A percentile compares a stretch with the other conserved stretches of the same genome.
These are phyloP conservation scores for Termitomyces sp. DNA, from an alignment of 768 basidiomycete genomes.

Conservation along the genomic window DNA sequence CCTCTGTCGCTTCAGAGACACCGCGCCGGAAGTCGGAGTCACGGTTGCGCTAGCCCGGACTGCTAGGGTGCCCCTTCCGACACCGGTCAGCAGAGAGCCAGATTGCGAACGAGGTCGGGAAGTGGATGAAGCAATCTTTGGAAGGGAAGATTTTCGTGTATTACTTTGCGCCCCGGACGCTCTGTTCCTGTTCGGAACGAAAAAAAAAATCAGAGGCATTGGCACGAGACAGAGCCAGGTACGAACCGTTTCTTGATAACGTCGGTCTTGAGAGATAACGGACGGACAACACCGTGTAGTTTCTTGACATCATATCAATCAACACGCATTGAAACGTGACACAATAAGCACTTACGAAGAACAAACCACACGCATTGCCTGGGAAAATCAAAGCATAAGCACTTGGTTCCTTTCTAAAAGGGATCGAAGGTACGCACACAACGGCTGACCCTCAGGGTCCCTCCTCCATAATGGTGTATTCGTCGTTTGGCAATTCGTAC, in stretches of 20 bases:
- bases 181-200: slow-evolving; percentile 51
- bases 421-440: slow-evolving; percentile 50
- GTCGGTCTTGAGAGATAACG: slow-evolving; percentile 92
- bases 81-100: slow-evolving; percentile 44
- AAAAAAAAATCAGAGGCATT: slow-evolving; percentile 1
- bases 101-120: slow-evolving; percentile 73
- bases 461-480: slow-evolving; percentile 92
- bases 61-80: slow-evolving; percentile 21
- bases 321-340: slow-evolving; percentile 6
- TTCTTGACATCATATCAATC: slow-evolving; percentile 46
- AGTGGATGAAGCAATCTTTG: slow-evolving; percentile 72
- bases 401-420: background rate
- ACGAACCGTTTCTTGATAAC: slow-evolving; percentile 92
- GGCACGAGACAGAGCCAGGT: slow-evolving; percentile 3
- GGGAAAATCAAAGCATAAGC: slow-evolving; percentile 13
- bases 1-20: slow-evolving; percentile 74
- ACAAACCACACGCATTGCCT: slow-evolving; percentile 92
- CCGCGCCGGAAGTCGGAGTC: slow-evolving; percentile 24
- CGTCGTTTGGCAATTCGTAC: slow-evolving; percentile 93
- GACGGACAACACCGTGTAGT: slow-evolving; percentile 92
- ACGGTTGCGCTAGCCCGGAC: slow-evolving; percentile 21
- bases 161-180: slow-evolving; percentile 69
- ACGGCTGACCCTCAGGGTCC: slow-evolving; percentile 88
- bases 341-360: slow-evolving; percentile 59
- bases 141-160: slow-evolving; percentile 60